Evolutionary conservation across 1,284 basidiomycete genomes (phyloP).

Genomic region (Ustilago hordei): DNA sequence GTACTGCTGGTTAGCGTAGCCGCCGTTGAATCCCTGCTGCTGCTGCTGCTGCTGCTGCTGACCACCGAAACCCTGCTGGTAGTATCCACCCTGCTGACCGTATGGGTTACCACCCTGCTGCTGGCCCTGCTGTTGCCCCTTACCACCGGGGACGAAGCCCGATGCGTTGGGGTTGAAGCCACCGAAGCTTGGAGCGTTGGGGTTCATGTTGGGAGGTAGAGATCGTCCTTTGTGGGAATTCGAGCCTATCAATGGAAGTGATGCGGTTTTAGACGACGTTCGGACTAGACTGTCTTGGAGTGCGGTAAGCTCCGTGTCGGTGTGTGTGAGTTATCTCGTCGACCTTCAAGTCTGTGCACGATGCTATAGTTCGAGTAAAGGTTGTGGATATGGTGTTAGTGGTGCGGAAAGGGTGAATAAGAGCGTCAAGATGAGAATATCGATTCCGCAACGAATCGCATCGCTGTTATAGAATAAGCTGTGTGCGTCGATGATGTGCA

Average conservation of each 20-base stretch:
- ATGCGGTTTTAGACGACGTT: not conserved
- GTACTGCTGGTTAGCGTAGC: slow-evolving; percentile 39
- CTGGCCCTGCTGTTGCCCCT: slow-evolving; percentile 51
- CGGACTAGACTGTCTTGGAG: not conserved
- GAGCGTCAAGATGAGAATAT: not conserved
- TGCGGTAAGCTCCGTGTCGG: not conserved
- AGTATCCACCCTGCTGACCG: slow-evolving; percentile 49
- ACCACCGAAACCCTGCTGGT: slow-evolving; percentile 48
- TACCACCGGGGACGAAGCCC: slow-evolving; percentile 63
- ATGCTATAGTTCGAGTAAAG: slow-evolving; percentile 9
- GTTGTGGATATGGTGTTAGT: slow-evolving; percentile 4
- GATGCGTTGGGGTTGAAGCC: slow-evolving; percentile 66
- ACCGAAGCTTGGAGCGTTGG: slow-evolving; percentile 67
- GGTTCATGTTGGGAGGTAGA: slow-evolving; percentile 57
- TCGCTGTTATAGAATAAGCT: not conserved
- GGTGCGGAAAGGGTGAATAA: slow-evolving; percentile 1
- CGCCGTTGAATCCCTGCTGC: slow-evolving; percentile 46
- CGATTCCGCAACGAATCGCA: not conserved
- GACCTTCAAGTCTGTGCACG: not conserved
- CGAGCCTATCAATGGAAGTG: not conserved
- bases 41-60: slow-evolving; percentile 42
- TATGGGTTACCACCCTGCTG: slow-evolving; percentile 41
- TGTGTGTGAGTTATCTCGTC: not conserved
- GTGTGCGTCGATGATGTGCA: slow-evolving; percentile 20
- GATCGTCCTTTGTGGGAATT: not conserved